phyloP scores from a whole-genome alignment of 179 eudicot genomes.

The Nepenthes alata region DNA sequence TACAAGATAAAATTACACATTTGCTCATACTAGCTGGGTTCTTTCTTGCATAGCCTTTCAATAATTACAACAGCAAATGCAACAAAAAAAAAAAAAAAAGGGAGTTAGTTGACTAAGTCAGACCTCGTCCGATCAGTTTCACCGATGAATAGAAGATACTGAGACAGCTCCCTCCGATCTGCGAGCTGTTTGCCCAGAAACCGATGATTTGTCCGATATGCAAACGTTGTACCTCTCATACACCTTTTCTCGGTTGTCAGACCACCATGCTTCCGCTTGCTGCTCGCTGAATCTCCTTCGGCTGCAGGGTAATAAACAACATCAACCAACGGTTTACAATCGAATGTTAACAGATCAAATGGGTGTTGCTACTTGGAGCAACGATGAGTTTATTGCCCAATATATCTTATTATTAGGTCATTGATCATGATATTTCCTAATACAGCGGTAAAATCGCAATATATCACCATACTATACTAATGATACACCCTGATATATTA shows the following conservation, averaged over 20 bases:
- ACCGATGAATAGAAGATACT: conserved; percentile 18
- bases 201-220: conserved; percentile 45
- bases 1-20: background rate
- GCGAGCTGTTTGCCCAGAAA: conserved; percentile 31
- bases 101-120: background rate
- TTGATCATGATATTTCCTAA: too few relatives aligned
- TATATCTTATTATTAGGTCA: too few relatives aligned
- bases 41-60: conserved; percentile 1
- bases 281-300: conserved; percentile 66
- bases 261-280: conserved; percentile 76
- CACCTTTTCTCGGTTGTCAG: conserved; percentile 62
- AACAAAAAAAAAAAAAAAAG: background rate
- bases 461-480: too few relatives aligned
- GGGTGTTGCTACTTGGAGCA: too few relatives aligned
- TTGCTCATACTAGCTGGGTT: background rate
- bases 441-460: too few relatives aligned
- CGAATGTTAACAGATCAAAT: too few relatives aligned
- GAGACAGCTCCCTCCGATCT: conserved; percentile 40
- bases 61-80: background rate
- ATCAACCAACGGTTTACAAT: background rate
- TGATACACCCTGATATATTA: too few relatives aligned
- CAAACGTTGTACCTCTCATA: conserved; percentile 53
- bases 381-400: too few relatives aligned
- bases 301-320: conserved; percentile 17
- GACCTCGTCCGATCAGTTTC: background rate